Base-by-base conservation (phyloP, 1,284 basidiomycete genomes). In the Ustilago tritici region DNA sequence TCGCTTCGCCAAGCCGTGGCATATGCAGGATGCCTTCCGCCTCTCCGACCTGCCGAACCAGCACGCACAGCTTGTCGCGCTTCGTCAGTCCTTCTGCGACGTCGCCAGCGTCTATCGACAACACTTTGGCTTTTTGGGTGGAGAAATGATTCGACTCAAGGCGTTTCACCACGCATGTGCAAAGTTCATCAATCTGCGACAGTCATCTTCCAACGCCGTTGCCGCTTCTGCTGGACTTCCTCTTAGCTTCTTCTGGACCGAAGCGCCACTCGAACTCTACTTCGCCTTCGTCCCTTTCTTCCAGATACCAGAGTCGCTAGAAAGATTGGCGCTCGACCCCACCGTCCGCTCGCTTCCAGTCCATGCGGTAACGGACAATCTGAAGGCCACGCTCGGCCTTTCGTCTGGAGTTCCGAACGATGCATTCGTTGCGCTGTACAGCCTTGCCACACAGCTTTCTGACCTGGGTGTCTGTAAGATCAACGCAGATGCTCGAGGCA, bases 231-330 rank as follows among this genome's bases (percentile, higher is more conserved):
- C 59, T 81, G 19, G 67, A 59, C 58, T 82, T 66, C 67, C 81
- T 81, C 32, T 82, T 10, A 68, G 64, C 58, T 82, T 70, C 65
- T 82, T 82, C 32, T 79, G 78, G 75, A 74, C 79, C 32, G 61
- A 77, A 19, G 70, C 63, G 3, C 65, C 81, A 11, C 65, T 82
- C 23, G 74, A 79, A 53, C 66, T 77, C 23, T 61, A 70, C 57
- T 43, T 78, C n/a, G 76, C 43, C 2, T 40, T 78, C 19, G 65
- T 68, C 3, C 53, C 63, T 3, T 58, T 68, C 15, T 54, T 28
- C 6, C n/a, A 40, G n/a, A 35, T 65, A 49, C 23, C 60, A 3
- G 73, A 67, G 40, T 4, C 53, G 9, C 54, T 58, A 2, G 76
- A 80, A 43, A 47, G 43, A 1, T 56, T 62, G 46, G 35, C 59